phyloP scores from a whole-genome alignment of 768 basidiomycete genomes.

The Mycena sanguinolenta region DNA sequence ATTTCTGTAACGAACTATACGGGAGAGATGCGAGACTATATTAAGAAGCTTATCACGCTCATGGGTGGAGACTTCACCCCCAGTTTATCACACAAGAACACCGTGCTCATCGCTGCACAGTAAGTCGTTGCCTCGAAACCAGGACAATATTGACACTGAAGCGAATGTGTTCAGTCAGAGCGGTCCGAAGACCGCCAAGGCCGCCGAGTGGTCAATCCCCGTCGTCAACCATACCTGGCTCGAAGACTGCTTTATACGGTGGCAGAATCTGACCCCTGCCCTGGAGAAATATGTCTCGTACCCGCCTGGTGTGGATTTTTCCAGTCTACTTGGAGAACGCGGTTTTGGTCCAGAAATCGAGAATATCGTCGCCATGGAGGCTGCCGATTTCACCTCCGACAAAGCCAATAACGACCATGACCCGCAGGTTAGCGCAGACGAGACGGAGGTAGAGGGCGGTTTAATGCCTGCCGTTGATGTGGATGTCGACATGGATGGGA shows the following conservation, averaged over 20 bases:
- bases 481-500: background rate
- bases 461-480: slow-evolving; percentile 17
- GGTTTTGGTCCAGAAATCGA: slow-evolving; percentile 45
- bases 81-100: slow-evolving; percentile 82
- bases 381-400: slow-evolving; percentile 4
- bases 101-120: slow-evolving; percentile 87
- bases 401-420: background rate
- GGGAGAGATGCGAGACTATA: slow-evolving; percentile 87
- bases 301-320: slow-evolving; percentile 77
- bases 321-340: slow-evolving; percentile 55
- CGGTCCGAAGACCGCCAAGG: slow-evolving; percentile 78
- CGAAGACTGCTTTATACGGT: slow-evolving; percentile 89
- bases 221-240: slow-evolving; percentile 93
- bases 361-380: background rate
- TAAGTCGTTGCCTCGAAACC: slow-evolving; percentile 54
- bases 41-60: slow-evolving; percentile 83
- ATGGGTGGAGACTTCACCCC: slow-evolving; percentile 89
- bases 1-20: slow-evolving; percentile 93
- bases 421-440: slow-evolving; percentile 31
- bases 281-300: slow-evolving; percentile 77
- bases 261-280: slow-evolving; percentile 77
- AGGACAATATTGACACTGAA: slow-evolving; percentile 14
- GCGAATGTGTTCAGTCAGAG: slow-evolving; percentile 50
- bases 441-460: slow-evolving; percentile 35
- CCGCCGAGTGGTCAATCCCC: slow-evolving; percentile 84